These are phyloP conservation scores for Pochonia chlamydosporia DNA, from an alignment of 2,329 filamentous ascomycete species.

Conservation along the genomic window DNA sequence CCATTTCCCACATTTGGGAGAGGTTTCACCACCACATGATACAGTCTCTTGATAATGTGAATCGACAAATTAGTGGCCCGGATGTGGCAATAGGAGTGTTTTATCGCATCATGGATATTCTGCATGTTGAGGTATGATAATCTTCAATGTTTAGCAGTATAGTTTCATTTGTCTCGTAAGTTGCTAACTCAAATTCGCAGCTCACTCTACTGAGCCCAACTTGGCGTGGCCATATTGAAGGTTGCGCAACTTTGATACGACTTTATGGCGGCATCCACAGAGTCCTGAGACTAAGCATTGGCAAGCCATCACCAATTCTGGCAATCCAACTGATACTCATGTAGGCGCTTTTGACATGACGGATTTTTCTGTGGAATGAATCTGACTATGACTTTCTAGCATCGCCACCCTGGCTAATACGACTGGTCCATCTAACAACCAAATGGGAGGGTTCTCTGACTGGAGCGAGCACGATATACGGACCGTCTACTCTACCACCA, in stretches of 20 bases:
- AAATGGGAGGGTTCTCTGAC: no score
- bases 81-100: conserved; percentile 4
- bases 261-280: conserved; percentile 4
- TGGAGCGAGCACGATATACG: no score
- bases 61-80: conserved; percentile 1
- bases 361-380: not conserved
- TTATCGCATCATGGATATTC: conserved; percentile 8
- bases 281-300: conserved; percentile 4
- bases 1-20: conserved; percentile 1
- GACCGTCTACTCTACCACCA: no score
- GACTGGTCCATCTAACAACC: no score
- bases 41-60: conserved; percentile 3
- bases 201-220: conserved; percentile 4
- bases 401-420: conserved; percentile 8
- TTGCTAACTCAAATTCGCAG: not conserved
- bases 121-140: conserved; percentile 6
- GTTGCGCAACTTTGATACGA: conserved; percentile 4
- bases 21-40: conserved; percentile 6
- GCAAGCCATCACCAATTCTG: conserved; percentile 4
- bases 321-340: conserved; percentile 7
- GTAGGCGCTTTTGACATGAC: conserved; percentile 1
- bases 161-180: not conserved
- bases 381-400: no score
- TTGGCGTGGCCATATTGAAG: conserved; percentile 6
- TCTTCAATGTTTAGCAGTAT: no score